Base-by-base conservation (phyloP, 2,329 filamentous ascomycete species). In the Talaromyces sp. region DNA sequence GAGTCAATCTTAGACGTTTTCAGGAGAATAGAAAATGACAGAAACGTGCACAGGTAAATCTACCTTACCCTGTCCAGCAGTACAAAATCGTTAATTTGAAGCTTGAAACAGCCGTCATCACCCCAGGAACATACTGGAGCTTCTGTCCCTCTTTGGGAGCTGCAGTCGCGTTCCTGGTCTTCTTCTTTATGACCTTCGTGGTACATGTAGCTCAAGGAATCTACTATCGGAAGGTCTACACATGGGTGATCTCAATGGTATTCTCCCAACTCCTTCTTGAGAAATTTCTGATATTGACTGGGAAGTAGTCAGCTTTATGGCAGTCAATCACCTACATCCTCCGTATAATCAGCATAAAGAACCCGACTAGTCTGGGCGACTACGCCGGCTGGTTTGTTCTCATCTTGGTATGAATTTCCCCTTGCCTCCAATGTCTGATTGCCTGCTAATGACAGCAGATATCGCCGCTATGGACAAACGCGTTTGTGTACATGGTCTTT, bases 401-500 rank as follows among this genome's bases (percentile, higher is more conserved):
- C 1, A 59, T 64, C 19, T 45, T 64, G 52, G 62, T 64, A 37
- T n/a, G 41, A 1, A 9, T 22, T 8, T 35, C 3, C 13, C 31
- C 31, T 43, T 49, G 9, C 27, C 10, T 10, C 17, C 5, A 10
- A 13, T 22, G 11, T 37, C 3, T 13, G 15, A 6, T 3, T 8
- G 6, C n/a, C 19, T 39, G n/a, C 33, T 37, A 56, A 22, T 8
- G 10, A 19, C 0, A 25, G n/a, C 71, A 84, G 3, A 72, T 82
- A 5, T 77, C 80, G 0, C 77, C 77, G 3, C 39, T 66, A 8
- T 66, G 49, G 68, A 66, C 83, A n/a, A 83, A 83, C 65, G 80
- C 80, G 1, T 83, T 79, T 65, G 76, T 77, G 15, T 82, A 82
- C 70, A 81, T 83, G 78, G 73, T 78, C 2, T 73, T 83, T 22